Base-by-base conservation (phyloP, 2,329 filamentous ascomycete genomes). In the Colletotrichum phormii region DNA sequence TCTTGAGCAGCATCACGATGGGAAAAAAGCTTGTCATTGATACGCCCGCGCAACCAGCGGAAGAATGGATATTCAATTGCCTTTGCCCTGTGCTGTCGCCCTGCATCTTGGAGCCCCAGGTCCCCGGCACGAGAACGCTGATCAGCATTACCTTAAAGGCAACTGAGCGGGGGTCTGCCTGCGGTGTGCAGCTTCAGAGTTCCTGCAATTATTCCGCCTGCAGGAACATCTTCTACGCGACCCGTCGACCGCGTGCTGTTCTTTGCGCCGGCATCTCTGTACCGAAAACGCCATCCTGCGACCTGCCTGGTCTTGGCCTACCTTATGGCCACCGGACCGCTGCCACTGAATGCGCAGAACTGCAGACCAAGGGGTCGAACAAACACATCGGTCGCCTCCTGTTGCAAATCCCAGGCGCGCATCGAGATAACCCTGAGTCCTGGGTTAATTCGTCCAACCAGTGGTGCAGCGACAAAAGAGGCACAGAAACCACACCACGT, bases 111-210 rank as follows among this genome's bases (percentile, higher is more conserved):
- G 26, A 26, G 11, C 46, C 69, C 46, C 35, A 49, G 26, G 24
- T 6, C 35, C 69, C 46, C 29, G 35, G 60, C 54, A 58, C 13
- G 24, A 57, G 54, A 55, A 64, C 49, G 66, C 60, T 68, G 59
- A 64, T 69, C 60, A 33, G 70, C 60, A 72, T 72, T 70, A 60
- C 54, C 46, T 64, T 55, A 55, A 59, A 60, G 60, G 42, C 53
- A 63, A 37, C 31, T 53, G 26, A 60, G 67, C 62, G 67, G 67
- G 71, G 66, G 55, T 58, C 57, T 61, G 67, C 66, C 67, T 65
- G 66, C 57, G 37, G 22, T n/a, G n/a, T 66, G 57, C 49, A 58
- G 54, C 51, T 46, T 42, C 35, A 37, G 33, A 46, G 67, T 71
- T 71, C 71, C 67, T 71, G 61, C n/a, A 70, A 53, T 62, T 62